Conservation (phyloP, 768 basidiomycete species). For the Myochromella boudieri region DNA sequence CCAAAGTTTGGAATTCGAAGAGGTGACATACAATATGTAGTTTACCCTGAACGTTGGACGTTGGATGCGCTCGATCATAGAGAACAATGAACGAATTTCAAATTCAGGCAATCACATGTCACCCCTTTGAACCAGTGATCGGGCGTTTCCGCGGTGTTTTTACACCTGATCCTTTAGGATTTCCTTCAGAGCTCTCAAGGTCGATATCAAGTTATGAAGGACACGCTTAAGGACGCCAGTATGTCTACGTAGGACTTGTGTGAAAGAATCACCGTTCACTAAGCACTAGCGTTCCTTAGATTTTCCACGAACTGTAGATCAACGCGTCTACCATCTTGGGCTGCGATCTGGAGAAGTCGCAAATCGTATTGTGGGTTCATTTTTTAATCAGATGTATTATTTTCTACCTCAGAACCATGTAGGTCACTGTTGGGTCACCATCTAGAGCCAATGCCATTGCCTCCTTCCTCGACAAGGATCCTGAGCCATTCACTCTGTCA, state of each 20-base stretch:
- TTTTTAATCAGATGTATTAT: conserved; percentile 3
- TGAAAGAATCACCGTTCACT: background rate
- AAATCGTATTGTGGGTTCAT: conserved; percentile 64
- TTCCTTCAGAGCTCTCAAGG: no score
- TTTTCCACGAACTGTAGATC: conserved; percentile 73
- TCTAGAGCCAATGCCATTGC: conserved; percentile 65
- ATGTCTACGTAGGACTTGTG: conserved; percentile 26
- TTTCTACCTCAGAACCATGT: background rate
- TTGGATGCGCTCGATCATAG: no score
- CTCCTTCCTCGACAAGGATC: conserved; percentile 56
- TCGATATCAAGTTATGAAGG: conserved; percentile 25
- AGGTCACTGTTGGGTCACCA: conserved; percentile 77
- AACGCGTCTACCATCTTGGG: conserved; percentile 79
- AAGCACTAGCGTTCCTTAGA: conserved; percentile 38
- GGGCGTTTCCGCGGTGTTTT: no score
- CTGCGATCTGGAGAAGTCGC: conserved; percentile 75
- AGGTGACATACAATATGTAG: no score
- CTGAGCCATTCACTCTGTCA: conserved; percentile 57
- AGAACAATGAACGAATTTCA: no score
- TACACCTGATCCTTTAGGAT: no score
- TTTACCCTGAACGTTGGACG: no score
- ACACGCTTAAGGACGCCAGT: conserved; percentile 68
- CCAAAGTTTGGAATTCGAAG: no score
- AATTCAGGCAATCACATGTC: no score
- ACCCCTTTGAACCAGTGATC: no score